A percentile compares a stretch with the other conserved stretches of the same genome.
Evolutionary conservation across 176 grass and related monocot genomes (phyloP).

Genomic region (Thalia dealbata): DNA sequence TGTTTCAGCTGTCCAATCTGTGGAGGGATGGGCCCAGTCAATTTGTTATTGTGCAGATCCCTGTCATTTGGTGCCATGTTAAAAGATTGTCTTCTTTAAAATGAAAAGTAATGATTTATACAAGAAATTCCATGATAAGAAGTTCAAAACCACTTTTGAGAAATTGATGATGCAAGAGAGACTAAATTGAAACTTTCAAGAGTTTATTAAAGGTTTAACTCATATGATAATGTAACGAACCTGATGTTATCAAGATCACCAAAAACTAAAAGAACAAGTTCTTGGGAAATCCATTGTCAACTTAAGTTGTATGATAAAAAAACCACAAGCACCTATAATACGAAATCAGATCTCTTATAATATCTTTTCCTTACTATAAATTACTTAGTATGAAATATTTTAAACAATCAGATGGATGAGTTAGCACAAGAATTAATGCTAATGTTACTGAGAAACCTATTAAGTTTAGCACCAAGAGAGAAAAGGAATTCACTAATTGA

Average conservation of each 20-base stretch:
- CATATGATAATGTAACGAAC: no score
- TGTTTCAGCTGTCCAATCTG: constrained; percentile 94
- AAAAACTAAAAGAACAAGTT: no score
- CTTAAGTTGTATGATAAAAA: no score
- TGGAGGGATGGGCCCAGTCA: constrained; percentile 77
- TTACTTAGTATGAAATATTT: no score
- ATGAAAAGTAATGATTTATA: neutral
- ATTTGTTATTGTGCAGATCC: constrained; percentile 99
- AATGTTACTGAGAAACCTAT: no score
- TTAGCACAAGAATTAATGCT: no score
- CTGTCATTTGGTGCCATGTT: constrained; percentile 29
- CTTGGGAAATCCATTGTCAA: no score
- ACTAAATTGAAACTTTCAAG: neutral
- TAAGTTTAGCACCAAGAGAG: neutral
- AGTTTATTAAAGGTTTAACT: no score
- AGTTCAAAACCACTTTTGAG: neutral
- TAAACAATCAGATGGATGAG: no score
- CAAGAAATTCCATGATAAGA: neutral
- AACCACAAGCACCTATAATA: neutral
- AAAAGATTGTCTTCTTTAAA: neutral
- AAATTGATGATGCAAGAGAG: neutral
- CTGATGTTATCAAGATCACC: no score
- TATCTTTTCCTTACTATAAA: no score
- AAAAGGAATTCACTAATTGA: neutral
- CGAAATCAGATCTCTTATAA: no score